These are phyloP conservation scores for Erysimum pusillum DNA, from an alignment of 441 rosid genomes.

Conservation along the genomic window DNA sequence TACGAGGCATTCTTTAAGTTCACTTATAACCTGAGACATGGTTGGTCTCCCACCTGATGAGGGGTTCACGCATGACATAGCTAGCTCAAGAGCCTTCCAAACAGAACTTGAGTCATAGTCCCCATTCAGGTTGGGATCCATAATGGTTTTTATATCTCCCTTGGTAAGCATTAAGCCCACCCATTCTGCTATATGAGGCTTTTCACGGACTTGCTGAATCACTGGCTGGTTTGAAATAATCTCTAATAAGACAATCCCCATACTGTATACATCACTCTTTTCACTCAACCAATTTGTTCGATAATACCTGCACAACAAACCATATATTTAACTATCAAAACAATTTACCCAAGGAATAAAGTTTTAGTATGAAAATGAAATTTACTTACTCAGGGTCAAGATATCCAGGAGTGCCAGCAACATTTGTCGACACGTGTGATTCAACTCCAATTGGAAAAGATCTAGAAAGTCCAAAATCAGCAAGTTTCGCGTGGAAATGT, in stretches of 20 bases:
- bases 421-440: conserved; percentile 36
- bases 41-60: not conserved
- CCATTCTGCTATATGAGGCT: conserved; percentile 34
- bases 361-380: not conserved
- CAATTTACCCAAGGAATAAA: not conserved
- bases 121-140: not conserved
- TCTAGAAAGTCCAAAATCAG: conserved; percentile 53
- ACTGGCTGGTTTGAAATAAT: conserved; percentile 1
- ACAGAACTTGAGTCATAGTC: conserved; percentile 3
- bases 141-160: conserved; percentile 6
- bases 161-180: not conserved
- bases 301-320: conserved; percentile 34
- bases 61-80: conserved; percentile 16
- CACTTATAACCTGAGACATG: conserved; percentile 9
- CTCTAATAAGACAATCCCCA: not conserved
- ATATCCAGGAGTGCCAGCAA: conserved; percentile 51
- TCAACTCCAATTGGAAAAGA: conserved; percentile 35
- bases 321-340: not conserved
- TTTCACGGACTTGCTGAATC: not conserved
- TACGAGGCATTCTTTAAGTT: not conserved
- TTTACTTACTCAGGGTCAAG: conserved; percentile 54
- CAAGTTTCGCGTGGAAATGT: conserved; percentile 43
- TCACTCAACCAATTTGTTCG: conserved; percentile 24
- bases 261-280: conserved; percentile 33
- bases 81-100: conserved; percentile 31